Evolutionary conservation across 495 filamentous ascomycete species (phyloP).

Genomic region (Apiosordaria backusii): DNA sequence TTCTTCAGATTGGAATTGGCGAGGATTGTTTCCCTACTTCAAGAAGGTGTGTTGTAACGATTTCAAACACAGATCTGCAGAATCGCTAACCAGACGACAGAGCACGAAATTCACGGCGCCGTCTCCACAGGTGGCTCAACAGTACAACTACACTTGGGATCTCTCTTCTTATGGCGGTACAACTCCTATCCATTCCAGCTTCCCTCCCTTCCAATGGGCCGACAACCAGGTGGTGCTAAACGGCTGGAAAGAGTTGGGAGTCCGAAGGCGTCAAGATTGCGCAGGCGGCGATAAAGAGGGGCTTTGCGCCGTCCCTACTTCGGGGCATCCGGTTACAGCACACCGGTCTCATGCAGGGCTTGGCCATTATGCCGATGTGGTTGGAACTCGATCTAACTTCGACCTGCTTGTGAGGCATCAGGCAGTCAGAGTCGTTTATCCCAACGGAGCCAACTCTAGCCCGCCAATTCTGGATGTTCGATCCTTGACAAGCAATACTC

Average conservation of each 20-base stretch:
- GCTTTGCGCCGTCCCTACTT: conserved; percentile 27
- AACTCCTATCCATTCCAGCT: conserved; percentile 22
- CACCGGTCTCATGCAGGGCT: conserved; percentile 38
- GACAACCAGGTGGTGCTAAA: conserved; percentile 12
- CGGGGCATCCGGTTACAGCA: conserved; percentile 32
- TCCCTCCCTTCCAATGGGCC: conserved; percentile 26
- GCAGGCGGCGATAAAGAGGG: conserved; percentile 28
- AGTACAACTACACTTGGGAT: conserved; percentile 29
- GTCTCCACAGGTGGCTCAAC: conserved; percentile 8
- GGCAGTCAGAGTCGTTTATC: conserved; percentile 25
- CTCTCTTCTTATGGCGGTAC: conserved; percentile 22
- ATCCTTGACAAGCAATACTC: conserved; percentile 16
- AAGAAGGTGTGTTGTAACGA: conserved; percentile 29
- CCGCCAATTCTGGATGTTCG: conserved; percentile 26
- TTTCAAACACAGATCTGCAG: background rate
- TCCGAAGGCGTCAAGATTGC: conserved; percentile 19
- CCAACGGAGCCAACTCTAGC: conserved; percentile 13
- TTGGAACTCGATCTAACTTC: conserved; percentile 31
- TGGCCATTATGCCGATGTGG: conserved; percentile 35
- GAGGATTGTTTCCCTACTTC: conserved; percentile 41
- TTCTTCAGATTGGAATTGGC: conserved; percentile 35
- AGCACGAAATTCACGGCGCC: conserved; percentile 30
- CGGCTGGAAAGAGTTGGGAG: conserved; percentile 22
- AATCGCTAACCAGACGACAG: background rate
- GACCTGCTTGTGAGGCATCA: conserved; percentile 36